These are phyloP conservation scores for Pholiota molesta DNA, from an alignment of 768 basidiomycete species.

Conservation along the genomic window DNA sequence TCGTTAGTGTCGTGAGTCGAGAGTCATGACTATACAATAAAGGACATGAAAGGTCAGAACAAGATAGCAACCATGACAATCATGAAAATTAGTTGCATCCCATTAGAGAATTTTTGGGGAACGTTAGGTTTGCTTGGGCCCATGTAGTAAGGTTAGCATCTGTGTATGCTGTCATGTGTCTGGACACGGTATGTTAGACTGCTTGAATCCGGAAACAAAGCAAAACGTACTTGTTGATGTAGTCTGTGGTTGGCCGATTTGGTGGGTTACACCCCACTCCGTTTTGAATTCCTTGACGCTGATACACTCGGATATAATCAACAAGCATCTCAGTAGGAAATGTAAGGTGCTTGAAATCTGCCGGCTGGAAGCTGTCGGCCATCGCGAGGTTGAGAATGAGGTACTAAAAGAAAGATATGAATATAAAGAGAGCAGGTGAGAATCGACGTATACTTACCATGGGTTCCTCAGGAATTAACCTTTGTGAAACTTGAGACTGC, in stretches of 20 bases:
- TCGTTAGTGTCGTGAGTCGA: neutral
- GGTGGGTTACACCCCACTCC: constrained; percentile 82
- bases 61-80: neutral
- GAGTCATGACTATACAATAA: neutral
- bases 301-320: constrained; percentile 91
- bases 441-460: constrained; percentile 61
- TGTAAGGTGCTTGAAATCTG: constrained; percentile 68
- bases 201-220: neutral
- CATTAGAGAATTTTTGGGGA: constrained; percentile 67
- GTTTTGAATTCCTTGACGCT: constrained; percentile 69
- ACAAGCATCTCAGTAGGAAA: constrained; percentile 85
- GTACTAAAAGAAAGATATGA: constrained; percentile 47
- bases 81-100: constrained; percentile 35
- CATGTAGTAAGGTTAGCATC: constrained; percentile 89
- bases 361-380: constrained; percentile 73
- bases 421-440: neutral
- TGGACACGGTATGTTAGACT: constrained; percentile 17
- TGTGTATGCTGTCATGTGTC: constrained; percentile 59
- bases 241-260: constrained; percentile 75
- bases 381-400: constrained; percentile 87
- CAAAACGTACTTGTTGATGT: constrained; percentile 63
- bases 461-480: constrained; percentile 89
- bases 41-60: neutral
- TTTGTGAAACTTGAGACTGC: constrained; percentile 54
- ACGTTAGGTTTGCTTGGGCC: constrained; percentile 72